A percentile compares a stretch with the other conserved stretches of the same genome.
These are phyloP conservation scores for Lophiotrema nucula DNA, from an alignment of 495 filamentous ascomycete genomes.

Conservation along the genomic window DNA sequence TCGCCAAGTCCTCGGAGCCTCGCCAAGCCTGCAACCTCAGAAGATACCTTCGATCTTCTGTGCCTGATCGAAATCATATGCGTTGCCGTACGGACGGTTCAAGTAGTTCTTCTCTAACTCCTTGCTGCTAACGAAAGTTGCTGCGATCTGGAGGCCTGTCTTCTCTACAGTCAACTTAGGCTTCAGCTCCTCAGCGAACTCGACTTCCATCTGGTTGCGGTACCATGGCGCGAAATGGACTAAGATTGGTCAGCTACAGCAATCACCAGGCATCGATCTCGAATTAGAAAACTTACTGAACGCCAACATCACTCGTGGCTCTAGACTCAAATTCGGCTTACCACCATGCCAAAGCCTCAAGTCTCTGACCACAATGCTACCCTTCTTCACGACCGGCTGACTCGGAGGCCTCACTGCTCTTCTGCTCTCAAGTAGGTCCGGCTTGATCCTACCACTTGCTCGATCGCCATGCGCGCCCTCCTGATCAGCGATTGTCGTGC, in stretches of 20 bases:
- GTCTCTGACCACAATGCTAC: conserved; percentile 55
- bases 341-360: conserved; percentile 62
- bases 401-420: conserved; percentile 45
- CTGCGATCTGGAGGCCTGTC: conserved; percentile 15
- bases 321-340: conserved; percentile 53
- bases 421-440: conserved; percentile 44
- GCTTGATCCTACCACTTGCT: conserved; percentile 50
- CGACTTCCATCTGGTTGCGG: conserved; percentile 51
- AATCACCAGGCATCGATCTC: too few species aligned
- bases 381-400: conserved; percentile 53
- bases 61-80: conserved; percentile 30
- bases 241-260: conserved; percentile 3
- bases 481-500: conserved; percentile 44
- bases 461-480: conserved; percentile 49
- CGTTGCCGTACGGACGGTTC: conserved; percentile 29
- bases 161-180: conserved; percentile 22
- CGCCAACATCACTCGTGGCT: conserved; percentile 57
- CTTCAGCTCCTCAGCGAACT: conserved; percentile 49
- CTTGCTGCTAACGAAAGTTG: conserved; percentile 7
- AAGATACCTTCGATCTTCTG: conserved; percentile 20
- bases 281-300: conserved; percentile 52
- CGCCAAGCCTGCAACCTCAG: too few species aligned
- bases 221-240: conserved; percentile 48
- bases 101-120: conserved; percentile 27
- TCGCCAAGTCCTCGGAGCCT: too few species aligned